These are phyloP conservation scores for Solanum tarijense DNA, from an alignment of 257 asterid genomes.

Conservation along the genomic window DNA sequence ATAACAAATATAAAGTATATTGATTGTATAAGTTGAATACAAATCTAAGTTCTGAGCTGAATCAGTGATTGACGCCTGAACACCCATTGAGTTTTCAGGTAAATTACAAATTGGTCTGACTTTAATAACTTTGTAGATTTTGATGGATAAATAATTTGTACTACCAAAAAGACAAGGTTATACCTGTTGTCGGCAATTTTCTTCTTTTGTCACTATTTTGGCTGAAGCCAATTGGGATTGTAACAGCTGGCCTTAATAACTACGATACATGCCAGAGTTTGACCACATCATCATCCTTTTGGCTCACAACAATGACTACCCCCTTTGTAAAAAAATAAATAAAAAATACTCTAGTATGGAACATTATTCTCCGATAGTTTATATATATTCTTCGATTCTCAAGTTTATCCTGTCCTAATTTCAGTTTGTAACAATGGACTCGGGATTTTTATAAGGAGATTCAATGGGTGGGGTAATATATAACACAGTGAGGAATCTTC, in stretches of 20 bases:
- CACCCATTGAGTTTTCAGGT: not conserved
- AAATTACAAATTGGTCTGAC: not conserved
- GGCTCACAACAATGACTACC: not conserved
- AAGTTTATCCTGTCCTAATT: not conserved
- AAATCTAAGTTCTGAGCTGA: not conserved
- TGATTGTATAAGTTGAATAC: not conserved
- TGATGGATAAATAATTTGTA: not conserved
- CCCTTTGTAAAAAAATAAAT: not conserved
- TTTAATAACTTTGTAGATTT: not conserved
- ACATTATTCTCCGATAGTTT: not conserved
- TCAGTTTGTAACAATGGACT: not conserved
- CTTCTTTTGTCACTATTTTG: not conserved
- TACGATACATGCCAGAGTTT: not conserved
- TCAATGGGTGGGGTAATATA: not conserved
- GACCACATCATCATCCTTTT: not conserved
- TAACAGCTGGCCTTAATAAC: not conserved
- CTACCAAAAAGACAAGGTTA: not conserved
- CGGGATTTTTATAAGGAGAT: not conserved
- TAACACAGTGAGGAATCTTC: too few species aligned
- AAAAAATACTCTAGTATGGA: not conserved
- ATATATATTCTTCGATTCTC: not conserved
- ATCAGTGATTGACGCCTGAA: not conserved
- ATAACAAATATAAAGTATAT: not conserved
- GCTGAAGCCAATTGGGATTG: not conserved
- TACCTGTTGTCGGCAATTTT: not conserved